These are phyloP conservation scores for Ophiostoma quercus DNA, from an alignment of 2,329 filamentous ascomycete species.

Conservation along the genomic window DNA sequence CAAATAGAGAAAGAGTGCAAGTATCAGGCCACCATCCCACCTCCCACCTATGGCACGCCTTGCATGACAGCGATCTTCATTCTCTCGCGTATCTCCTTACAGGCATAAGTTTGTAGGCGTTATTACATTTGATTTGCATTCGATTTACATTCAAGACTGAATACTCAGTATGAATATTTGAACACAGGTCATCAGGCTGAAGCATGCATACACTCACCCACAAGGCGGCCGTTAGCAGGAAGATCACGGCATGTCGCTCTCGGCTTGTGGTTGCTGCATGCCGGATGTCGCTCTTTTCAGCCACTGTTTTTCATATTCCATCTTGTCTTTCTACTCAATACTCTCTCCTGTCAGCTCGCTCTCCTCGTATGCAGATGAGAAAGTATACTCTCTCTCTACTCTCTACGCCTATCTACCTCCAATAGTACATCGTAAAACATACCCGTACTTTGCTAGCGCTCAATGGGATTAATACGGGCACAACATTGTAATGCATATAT, in stretches of 20 bases:
- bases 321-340: no score
- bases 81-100: conserved; percentile 7
- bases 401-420: neutral
- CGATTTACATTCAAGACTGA: neutral
- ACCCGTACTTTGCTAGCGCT: neutral
- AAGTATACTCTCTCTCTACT: no score
- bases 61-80: conserved; percentile 2
- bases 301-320: no score
- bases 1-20: no score
- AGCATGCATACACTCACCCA: neutral
- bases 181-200: no score
- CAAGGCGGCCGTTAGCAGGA: neutral
- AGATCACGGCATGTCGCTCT: no score
- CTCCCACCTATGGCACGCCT: neutral
- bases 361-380: no score
- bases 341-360: no score
- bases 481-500: neutral
- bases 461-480: neutral
- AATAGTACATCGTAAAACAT: neutral
- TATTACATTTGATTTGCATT: neutral
- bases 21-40: no score
- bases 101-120: neutral
- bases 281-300: neutral
- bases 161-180: no score
- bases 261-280: neutral